These are phyloP conservation scores for Umbelopsis ramanniana DNA, from an alignment of 192 early-diverging fungal genomes.

Conservation along the genomic window DNA sequence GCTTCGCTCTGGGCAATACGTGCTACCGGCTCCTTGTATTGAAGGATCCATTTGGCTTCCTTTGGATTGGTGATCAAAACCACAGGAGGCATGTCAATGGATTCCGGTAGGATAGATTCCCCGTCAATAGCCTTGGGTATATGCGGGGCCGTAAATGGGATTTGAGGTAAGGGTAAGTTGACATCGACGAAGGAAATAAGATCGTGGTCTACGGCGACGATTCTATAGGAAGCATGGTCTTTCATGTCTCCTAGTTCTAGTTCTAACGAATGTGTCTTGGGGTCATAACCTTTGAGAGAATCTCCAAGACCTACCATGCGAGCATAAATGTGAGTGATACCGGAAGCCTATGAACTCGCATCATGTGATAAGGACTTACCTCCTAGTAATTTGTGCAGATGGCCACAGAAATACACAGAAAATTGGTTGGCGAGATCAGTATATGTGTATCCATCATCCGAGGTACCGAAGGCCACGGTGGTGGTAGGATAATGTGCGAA, in stretches of 20 bases:
- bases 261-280: constrained; percentile 67
- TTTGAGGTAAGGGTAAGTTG: constrained; percentile 58
- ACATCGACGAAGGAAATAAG: constrained; percentile 82
- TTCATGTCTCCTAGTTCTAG: constrained; percentile 93
- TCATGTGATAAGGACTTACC: background rate
- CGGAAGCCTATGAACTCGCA: background rate
- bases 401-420: constrained; percentile 85
- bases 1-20: constrained; percentile 65
- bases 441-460: constrained; percentile 62
- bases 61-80: constrained; percentile 90
- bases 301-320: constrained; percentile 50
- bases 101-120: constrained; percentile 37
- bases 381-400: constrained; percentile 63
- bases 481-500: constrained; percentile 82
- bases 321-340: background rate
- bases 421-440: constrained; percentile 59
- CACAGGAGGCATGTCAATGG: constrained; percentile 58
- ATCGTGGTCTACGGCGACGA: constrained; percentile 88
- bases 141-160: constrained; percentile 30
- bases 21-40: constrained; percentile 70
- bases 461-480: constrained; percentile 73
- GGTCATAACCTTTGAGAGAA: constrained; percentile 67
- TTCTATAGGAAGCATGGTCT: constrained; percentile 82
- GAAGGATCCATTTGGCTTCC: constrained; percentile 76
- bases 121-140: constrained; percentile 32